phyloP scores from a whole-genome alignment of 2,329 filamentous ascomycete genomes.

The Claviceps sp. region DNA sequence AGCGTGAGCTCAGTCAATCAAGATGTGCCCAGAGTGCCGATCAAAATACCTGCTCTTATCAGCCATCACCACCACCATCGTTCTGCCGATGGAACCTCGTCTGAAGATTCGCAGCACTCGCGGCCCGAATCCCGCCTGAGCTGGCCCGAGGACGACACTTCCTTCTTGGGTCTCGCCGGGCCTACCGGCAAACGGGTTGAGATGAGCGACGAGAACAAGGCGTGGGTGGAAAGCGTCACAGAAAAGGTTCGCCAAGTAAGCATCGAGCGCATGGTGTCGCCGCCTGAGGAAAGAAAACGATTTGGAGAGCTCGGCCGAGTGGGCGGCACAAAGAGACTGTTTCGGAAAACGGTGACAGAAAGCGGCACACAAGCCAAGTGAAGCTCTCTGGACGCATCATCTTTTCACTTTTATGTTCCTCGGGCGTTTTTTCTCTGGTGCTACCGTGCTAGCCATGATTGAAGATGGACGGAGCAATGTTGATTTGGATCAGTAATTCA shows the following conservation, averaged over 20 bases:
- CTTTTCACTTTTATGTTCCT: not conserved
- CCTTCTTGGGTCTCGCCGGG: constrained; percentile 54
- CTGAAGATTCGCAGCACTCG: constrained; percentile 32
- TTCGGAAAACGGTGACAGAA: constrained; percentile 32
- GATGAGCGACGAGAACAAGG: constrained; percentile 59
- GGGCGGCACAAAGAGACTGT: constrained; percentile 60
- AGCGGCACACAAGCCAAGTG: constrained; percentile 8
- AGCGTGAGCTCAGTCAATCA: constrained; percentile 24
- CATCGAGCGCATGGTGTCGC: constrained; percentile 33
- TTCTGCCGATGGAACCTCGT: constrained; percentile 28
- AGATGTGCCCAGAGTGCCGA: constrained; percentile 19
- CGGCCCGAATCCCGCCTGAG: constrained; percentile 39
- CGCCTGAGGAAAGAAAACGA: constrained; percentile 19
- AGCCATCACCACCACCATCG: constrained; percentile 8
- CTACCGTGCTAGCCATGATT: too few species aligned
- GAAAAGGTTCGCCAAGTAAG: constrained; percentile 63
- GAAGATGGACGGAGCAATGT: too few species aligned
- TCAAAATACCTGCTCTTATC: constrained; percentile 31
- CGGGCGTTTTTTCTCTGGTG: too few species aligned
- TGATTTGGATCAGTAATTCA: too few species aligned
- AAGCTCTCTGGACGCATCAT: constrained; percentile 6
- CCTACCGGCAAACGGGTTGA: constrained; percentile 50
- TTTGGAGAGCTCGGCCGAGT: constrained; percentile 62
- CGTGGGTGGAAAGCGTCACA: constrained; percentile 75
- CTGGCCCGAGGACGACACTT: constrained; percentile 47